Percentiles rank a stretch among this genome's conserved stretches.
phyloP scores from a whole-genome alignment of 208 protist species.

The Wallacemonas sp. region DNA sequence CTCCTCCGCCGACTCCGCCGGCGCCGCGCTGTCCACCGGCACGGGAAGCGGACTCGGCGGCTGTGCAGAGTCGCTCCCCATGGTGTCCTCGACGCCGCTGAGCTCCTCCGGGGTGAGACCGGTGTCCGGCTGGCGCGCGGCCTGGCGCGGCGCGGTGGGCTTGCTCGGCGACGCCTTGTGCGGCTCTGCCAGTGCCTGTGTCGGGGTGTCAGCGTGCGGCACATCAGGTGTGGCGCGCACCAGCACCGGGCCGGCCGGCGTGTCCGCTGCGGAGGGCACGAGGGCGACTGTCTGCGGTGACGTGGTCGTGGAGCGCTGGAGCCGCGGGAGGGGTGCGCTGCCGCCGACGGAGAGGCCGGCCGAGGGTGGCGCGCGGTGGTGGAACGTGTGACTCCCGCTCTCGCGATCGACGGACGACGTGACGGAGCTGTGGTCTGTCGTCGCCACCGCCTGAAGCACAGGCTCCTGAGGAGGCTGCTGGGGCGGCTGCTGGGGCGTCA shows the following conservation, averaged over 20 bases:
- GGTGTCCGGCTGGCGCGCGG: neutral
- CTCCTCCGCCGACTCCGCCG: neutral
- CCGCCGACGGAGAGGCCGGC: neutral
- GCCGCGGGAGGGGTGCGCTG: conserved; percentile 29
- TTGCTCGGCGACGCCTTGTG: conserved; percentile 21
- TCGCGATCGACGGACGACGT: conserved; percentile 1
- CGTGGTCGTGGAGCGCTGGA: conserved; percentile 37
- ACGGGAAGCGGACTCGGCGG: neutral
- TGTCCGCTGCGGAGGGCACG: conserved; percentile 8
- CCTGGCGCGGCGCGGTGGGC: neutral
- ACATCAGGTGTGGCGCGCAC: neutral
- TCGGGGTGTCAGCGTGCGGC: neutral
- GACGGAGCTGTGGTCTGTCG: neutral
- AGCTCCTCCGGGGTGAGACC: neutral
- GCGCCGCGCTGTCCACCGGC: neutral
- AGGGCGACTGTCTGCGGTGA: conserved; percentile 8
- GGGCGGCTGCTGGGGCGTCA: neutral
- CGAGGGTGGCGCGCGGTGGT: conserved; percentile 16
- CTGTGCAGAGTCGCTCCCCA: neutral
- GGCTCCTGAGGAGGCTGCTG: neutral
- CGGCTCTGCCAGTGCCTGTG: conserved; percentile 24
- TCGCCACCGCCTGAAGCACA: neutral
- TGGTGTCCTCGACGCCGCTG: conserved; percentile 11
- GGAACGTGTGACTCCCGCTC: neutral
- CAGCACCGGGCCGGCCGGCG: neutral